phyloP scores from a whole-genome alignment of 2,329 filamentous ascomycete species.

The Juglanconis oblonga region DNA sequence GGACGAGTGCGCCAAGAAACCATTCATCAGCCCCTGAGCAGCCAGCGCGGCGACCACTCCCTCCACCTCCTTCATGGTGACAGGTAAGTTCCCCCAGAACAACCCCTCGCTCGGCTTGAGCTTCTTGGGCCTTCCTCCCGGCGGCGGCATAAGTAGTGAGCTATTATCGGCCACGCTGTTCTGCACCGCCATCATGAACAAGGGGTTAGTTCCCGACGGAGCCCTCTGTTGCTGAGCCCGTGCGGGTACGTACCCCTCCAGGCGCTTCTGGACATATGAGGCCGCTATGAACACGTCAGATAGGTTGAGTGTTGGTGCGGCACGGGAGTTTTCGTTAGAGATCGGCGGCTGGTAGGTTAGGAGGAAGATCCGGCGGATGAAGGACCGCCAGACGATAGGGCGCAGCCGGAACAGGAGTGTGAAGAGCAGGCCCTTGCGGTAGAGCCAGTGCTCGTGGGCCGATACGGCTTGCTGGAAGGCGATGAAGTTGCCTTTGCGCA shows the following conservation, averaged over 20 bases:
- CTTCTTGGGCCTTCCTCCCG: constrained; percentile 42
- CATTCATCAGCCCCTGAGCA: constrained; percentile 76
- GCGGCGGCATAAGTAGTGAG: constrained; percentile 42
- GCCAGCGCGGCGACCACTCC: constrained; percentile 73
- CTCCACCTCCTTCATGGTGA: constrained; percentile 68
- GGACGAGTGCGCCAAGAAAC: constrained; percentile 77
- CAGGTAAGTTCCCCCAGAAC: constrained; percentile 60
- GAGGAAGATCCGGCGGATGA: constrained; percentile 75
- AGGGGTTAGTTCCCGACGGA: constrained; percentile 42
- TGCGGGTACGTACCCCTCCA: constrained; percentile 55
- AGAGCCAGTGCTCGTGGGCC: constrained; percentile 67
- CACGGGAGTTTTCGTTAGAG: constrained; percentile 49
- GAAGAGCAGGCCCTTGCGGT: constrained; percentile 71
- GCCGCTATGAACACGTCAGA: constrained; percentile 64
- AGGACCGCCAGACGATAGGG: constrained; percentile 77
- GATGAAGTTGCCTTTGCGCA: constrained; percentile 71
- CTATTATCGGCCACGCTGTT: constrained; percentile 38
- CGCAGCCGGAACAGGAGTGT: constrained; percentile 75
- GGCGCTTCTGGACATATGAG: constrained; percentile 60
- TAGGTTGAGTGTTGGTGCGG: constrained; percentile 73
- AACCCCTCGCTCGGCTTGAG: constrained; percentile 58
- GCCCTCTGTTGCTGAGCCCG: constrained; percentile 28
- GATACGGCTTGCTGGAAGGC: constrained; percentile 69
- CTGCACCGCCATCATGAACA: constrained; percentile 51
- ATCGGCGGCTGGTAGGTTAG: constrained; percentile 69